Conservation (phyloP, 345 rosid species). For the Brassica incana region DNA sequence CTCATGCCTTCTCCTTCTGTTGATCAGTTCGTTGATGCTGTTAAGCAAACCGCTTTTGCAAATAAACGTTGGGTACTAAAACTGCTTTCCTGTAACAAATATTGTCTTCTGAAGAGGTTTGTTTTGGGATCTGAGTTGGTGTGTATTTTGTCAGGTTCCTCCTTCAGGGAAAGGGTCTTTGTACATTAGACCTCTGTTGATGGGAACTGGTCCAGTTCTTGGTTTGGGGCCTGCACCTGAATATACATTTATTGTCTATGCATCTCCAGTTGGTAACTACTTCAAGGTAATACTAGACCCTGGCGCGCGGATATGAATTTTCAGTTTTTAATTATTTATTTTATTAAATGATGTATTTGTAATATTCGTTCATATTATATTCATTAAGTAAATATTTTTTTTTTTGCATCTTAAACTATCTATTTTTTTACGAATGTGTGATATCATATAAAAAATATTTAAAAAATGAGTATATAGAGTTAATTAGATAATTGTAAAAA, state of each 20-base stretch:
- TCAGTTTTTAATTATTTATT: too few relatives aligned
- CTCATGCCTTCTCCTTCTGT: conserved; percentile 57
- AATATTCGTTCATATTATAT: too few relatives aligned
- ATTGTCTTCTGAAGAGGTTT: not conserved
- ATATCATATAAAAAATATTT: too few relatives aligned
- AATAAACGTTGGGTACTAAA: conserved; percentile 72
- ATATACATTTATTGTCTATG: conserved; percentile 52
- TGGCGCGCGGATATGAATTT: too few relatives aligned
- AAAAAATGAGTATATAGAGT: too few relatives aligned
- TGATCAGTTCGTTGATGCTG: conserved; percentile 57
- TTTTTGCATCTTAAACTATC: too few relatives aligned
- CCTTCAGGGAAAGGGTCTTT: conserved; percentile 57
- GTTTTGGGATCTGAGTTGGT: conserved; percentile 15
- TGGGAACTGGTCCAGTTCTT: conserved; percentile 54
- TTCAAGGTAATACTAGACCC: conserved; percentile 22
- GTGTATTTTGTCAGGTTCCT: conserved; percentile 39
- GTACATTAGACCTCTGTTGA: conserved; percentile 51
- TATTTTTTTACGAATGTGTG: too few relatives aligned
- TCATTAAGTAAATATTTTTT: too few relatives aligned
- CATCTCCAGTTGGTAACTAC: conserved; percentile 49
- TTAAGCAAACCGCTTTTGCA: conserved; percentile 54
- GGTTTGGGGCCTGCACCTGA: conserved; percentile 56
- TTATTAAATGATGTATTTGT: too few relatives aligned
- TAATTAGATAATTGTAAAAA: too few relatives aligned
- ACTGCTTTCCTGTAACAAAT: not conserved